Conservation (phyloP, 2,329 filamentous ascomycete species). For the Colletotrichum plurivorum region DNA sequence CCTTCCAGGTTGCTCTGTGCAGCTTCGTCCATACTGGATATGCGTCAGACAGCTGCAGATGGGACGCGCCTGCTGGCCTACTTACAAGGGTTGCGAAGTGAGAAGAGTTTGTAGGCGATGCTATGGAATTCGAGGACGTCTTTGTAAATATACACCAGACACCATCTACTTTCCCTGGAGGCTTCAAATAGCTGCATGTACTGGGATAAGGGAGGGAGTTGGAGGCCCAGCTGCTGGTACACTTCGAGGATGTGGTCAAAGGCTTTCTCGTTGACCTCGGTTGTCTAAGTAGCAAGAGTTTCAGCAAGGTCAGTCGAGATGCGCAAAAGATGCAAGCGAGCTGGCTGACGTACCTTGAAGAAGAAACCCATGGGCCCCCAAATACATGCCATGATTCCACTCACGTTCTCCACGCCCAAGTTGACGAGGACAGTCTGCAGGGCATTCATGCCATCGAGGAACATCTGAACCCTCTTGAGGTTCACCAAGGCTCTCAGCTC, state of each 20-base stretch:
- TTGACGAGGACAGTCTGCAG: conserved; percentile 35
- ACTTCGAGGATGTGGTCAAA: conserved; percentile 40
- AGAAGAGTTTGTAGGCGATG: conserved; percentile 27
- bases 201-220: conserved; percentile 10
- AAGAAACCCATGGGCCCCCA: conserved; percentile 49
- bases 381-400: conserved; percentile 44
- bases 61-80: not conserved
- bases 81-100: conserved; percentile 26
- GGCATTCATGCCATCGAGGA: conserved; percentile 42
- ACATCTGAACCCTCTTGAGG: conserved; percentile 45
- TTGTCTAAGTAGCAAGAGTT: conserved; percentile 1
- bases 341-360: conserved; percentile 36
- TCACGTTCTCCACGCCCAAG: conserved; percentile 2
- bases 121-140: conserved; percentile 31
- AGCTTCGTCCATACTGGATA: conserved; percentile 29
- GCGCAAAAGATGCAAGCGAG: not conserved
- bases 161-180: not conserved
- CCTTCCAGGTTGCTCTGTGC: conserved; percentile 32
- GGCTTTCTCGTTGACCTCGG: conserved; percentile 27
- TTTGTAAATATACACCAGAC: conserved; percentile 29
- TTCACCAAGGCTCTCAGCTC: conserved; percentile 46
- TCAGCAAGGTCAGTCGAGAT: not conserved
- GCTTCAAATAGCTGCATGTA: conserved; percentile 7
- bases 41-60: not conserved
- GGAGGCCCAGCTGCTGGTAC: conserved; percentile 26